Percentiles rank a stretch among this genome's conserved stretches.
These are phyloP conservation scores for Coriaria nepalensis DNA, from an alignment of 306 rosid species.

Conservation along the genomic window DNA sequence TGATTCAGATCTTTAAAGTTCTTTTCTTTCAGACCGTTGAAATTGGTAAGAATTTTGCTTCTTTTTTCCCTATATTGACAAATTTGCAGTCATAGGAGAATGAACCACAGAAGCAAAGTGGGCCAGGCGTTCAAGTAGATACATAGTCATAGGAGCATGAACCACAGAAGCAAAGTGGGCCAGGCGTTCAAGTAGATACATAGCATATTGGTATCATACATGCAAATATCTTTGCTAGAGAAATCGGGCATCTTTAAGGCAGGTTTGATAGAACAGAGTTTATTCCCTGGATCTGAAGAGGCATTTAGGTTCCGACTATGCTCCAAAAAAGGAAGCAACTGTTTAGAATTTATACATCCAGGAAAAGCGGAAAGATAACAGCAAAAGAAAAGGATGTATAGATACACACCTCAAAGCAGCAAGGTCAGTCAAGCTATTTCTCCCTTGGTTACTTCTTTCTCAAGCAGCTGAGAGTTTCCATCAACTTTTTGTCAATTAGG, in stretches of 20 bases:
- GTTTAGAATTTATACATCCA: conserved; percentile 23
- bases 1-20: conserved; percentile 19
- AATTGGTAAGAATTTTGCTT: conserved; percentile 21
- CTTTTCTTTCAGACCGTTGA: conserved; percentile 26
- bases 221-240: conserved; percentile 31
- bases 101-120: conserved; percentile 3
- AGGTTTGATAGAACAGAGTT: conserved; percentile 27
- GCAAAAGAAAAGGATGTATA: not conserved
- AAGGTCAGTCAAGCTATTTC: conserved; percentile 22
- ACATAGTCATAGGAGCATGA: conserved; percentile 14
- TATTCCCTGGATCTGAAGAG: conserved; percentile 31
- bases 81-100: conserved; percentile 13
- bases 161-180: conserved; percentile 3
- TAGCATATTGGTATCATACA: conserved; percentile 24
- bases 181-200: conserved; percentile 9
- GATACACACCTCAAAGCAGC: conserved; percentile 29
- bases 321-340: conserved; percentile 22
- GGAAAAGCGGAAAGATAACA: conserved; percentile 13
- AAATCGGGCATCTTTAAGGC: conserved; percentile 31
- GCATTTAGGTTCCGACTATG: conserved; percentile 25
- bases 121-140: conserved; percentile 9
- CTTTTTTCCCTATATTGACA: conserved; percentile 29
- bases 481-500: conserved; percentile 22
- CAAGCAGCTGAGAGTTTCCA: conserved; percentile 18
- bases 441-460: conserved; percentile 27